Percentiles rank a stretch among this genome's conserved stretches.
phyloP scores from a whole-genome alignment of 2,329 filamentous ascomycete species.

The Piedraia hortae region DNA sequence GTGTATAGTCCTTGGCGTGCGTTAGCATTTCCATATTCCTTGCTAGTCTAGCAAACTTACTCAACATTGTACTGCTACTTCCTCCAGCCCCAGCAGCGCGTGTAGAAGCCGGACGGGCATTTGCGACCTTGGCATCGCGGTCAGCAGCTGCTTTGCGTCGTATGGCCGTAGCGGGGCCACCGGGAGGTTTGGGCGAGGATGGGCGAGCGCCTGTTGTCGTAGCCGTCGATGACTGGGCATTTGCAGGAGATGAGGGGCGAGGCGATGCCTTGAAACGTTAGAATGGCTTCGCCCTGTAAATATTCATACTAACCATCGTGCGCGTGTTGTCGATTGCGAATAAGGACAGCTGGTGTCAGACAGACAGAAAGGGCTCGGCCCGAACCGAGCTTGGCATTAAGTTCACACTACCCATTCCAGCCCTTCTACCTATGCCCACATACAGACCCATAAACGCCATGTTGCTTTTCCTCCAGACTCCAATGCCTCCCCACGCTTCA shows the following conservation, averaged over 20 bases:
- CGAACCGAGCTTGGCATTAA: too few species aligned
- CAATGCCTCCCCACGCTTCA: too few species aligned
- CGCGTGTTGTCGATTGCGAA: too few species aligned
- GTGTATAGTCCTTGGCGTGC: constrained; percentile 53
- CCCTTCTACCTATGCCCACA: too few species aligned
- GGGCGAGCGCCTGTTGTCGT: constrained; percentile 47
- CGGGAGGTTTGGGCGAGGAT: constrained; percentile 67
- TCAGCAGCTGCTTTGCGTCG: constrained; percentile 85
- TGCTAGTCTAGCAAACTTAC: constrained; percentile 23
- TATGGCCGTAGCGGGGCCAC: constrained; percentile 84
- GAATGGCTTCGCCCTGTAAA: too few species aligned
- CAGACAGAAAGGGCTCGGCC: too few species aligned
- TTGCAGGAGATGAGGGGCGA: constrained; percentile 12
- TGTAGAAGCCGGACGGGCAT: constrained; percentile 75
- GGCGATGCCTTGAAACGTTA: constrained; percentile 13
- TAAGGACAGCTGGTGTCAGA: too few species aligned
- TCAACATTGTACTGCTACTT: constrained; percentile 94
- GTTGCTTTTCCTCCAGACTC: too few species aligned
- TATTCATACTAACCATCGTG: too few species aligned
- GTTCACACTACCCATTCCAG: too few species aligned
- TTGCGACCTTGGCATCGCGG: constrained; percentile 90
- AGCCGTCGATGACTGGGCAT: constrained; percentile 33
- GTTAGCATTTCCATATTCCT: background rate
- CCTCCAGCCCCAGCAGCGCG: constrained; percentile 81
- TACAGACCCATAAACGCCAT: too few species aligned